Evolutionary conservation across 768 basidiomycete genomes (phyloP).

Genomic region (Cystobasidiopsis lactophilus): DNA sequence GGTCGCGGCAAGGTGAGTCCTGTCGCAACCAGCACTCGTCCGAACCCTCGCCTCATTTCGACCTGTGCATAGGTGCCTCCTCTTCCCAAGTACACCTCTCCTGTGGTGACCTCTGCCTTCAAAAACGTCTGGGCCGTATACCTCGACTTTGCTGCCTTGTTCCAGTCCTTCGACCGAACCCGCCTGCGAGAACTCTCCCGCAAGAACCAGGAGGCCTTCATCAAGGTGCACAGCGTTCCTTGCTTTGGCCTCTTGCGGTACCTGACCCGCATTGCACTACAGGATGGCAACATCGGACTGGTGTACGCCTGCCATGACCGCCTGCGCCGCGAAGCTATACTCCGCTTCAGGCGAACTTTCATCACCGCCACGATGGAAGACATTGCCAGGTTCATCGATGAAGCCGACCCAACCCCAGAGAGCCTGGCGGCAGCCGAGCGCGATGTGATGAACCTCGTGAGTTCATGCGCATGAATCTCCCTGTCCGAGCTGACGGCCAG

Average conservation of each 20-base stretch:
- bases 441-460: background rate
- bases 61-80: background rate
- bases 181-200: background rate
- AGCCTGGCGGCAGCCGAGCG: background rate
- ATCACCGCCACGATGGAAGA: background rate
- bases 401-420: background rate
- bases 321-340: background rate
- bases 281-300: slow-evolving; percentile 1
- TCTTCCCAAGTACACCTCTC: background rate
- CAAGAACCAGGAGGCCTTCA: background rate
- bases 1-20: background rate
- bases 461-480: background rate
- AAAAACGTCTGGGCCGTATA: background rate
- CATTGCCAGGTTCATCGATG: background rate
- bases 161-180: background rate
- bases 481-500: background rate
- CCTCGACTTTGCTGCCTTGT: background rate
- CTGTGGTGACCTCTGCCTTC: background rate
- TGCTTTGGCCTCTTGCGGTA: background rate
- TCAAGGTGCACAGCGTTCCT: background rate
- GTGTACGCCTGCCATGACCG: background rate
- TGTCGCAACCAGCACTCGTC: no score
- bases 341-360: background rate
- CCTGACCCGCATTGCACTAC: background rate
- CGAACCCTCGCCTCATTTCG: background rate